phyloP scores from a whole-genome alignment of 306 rosid species.

The Vigna reflexopilosa region DNA sequence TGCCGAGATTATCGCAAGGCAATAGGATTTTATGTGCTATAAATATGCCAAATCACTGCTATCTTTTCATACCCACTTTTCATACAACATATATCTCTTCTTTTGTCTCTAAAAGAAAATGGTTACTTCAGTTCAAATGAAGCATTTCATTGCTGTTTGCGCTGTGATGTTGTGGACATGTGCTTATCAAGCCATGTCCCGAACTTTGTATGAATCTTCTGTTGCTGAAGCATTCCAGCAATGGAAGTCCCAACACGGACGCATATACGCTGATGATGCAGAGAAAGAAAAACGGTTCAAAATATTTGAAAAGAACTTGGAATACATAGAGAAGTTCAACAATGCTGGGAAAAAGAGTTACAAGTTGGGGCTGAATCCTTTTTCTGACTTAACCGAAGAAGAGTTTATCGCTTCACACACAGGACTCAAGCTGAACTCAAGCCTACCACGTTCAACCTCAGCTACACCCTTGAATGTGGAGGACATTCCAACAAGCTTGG shows the following conservation, averaged over 20 bases:
- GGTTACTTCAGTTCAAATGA: slow-evolving; percentile 21
- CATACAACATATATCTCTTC: background rate
- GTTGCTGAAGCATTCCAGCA: slow-evolving; percentile 32
- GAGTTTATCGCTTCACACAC: slow-evolving; percentile 52
- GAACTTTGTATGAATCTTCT: slow-evolving; percentile 37
- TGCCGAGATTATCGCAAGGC: too few species aligned
- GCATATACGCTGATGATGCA: background rate
- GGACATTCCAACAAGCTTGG: slow-evolving; percentile 34
- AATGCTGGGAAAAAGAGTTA: slow-evolving; percentile 46
- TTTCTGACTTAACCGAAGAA: slow-evolving; percentile 49
- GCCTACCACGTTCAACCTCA: background rate
- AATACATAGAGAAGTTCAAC: slow-evolving; percentile 50
- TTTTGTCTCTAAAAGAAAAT: background rate
- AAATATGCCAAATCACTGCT: background rate
- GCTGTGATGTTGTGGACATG: slow-evolving; percentile 21
- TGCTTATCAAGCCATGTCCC: slow-evolving; percentile 42
- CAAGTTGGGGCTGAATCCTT: slow-evolving; percentile 47
- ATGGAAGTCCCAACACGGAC: slow-evolving; percentile 43
- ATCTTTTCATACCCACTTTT: background rate
- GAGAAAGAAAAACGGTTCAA: slow-evolving; percentile 49
- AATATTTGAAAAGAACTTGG: slow-evolving; percentile 44
- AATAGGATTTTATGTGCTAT: background rate
- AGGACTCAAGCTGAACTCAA: slow-evolving; percentile 28
- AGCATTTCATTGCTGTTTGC: background rate
- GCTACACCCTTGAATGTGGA: background rate